Conservation (phyloP, 371 early-diverging fungal genomes). For the Mucor piriformis region DNA sequence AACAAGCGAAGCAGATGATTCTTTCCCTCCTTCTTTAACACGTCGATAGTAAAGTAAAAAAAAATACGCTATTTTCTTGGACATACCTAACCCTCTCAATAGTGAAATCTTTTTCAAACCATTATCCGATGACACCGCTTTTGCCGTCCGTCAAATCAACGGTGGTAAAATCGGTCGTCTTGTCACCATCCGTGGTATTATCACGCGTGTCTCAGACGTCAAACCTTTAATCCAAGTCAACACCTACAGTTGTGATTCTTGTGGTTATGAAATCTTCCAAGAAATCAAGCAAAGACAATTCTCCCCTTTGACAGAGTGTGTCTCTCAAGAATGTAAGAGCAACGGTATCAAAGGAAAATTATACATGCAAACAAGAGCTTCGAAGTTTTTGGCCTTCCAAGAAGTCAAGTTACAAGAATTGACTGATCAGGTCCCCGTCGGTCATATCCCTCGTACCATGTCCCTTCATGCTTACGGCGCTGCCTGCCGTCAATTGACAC, state of each 20-base stretch:
- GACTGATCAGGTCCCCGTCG: conserved; percentile 98
- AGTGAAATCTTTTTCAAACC: conserved; percentile 88
- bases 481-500: conserved; percentile 81
- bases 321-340: conserved; percentile 81
- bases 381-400: conserved; percentile 94
- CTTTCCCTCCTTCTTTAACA: conserved; percentile 83
- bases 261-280: conserved; percentile 98
- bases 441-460: conserved; percentile 97
- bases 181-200: conserved; percentile 93
- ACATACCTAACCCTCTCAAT: background rate
- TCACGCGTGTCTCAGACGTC: conserved; percentile 96
- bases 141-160: conserved; percentile 90
- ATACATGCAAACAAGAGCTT: conserved; percentile 93
- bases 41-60: conserved; percentile 75
- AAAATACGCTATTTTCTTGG: background rate
- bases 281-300: conserved; percentile 86
- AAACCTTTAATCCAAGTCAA: conserved; percentile 93
- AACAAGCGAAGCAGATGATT: conserved; percentile 42
- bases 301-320: conserved; percentile 91
- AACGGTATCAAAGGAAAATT: conserved; percentile 90
- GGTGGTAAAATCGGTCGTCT: conserved; percentile 87
- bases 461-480: conserved; percentile 89
- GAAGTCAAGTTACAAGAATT: conserved; percentile 95
- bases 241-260: conserved; percentile 96
- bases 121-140: conserved; percentile 56